Evolutionary conservation across 768 basidiomycete genomes (phyloP), one percentile per base, ranked within the genome.

Genomic region (Kwoniella shandongensis): DNA sequence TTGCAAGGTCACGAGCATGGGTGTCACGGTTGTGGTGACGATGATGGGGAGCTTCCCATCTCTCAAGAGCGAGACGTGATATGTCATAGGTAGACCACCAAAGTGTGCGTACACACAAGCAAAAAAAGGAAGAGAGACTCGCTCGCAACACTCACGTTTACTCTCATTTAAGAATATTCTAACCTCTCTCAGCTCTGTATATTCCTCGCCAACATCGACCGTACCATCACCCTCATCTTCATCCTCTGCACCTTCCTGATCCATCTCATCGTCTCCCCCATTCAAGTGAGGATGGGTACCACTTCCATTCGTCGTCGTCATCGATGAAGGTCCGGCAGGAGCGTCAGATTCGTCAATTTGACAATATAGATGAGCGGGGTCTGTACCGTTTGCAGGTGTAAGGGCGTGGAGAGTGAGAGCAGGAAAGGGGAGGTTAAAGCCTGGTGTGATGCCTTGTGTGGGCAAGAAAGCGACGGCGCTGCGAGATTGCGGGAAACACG

Each of bases 361-460:
- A 73, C 92, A 96, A 76, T 97, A 98, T 72, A 98, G 55, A 54
- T 73, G 66, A n/a, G 73, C 59, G 8, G 66, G 54, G 6, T 57
- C 58, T 7, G 62, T 53, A 7, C 44, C 41, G 4, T 84, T 83
- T 2, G 82, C 81, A 42, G 91, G 86, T 0, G 91, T 89, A 51
- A 93, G 83, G 23, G 96, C 96, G 67, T 99, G 96, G 1, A 99
- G 83, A 0, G 91, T 94, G 70, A 99, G 88, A 4, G 86, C 80
- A 10, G 89, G 91, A 75, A 94, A 98, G 55, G 86, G 81, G 70
- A 98, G 83, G 63, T 88, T 85, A 77, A 97, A 87, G 15, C 90
- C 91, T 41, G 80, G 79, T 25, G 44, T 32, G 15, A 85, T 47
- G 0, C 84, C 80, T 11, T 82, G 68, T 2, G 88, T 85, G 1